These are phyloP conservation scores for Emydomyces testavorans DNA, from an alignment of 2,329 filamentous ascomycete species.

Conservation along the genomic window DNA sequence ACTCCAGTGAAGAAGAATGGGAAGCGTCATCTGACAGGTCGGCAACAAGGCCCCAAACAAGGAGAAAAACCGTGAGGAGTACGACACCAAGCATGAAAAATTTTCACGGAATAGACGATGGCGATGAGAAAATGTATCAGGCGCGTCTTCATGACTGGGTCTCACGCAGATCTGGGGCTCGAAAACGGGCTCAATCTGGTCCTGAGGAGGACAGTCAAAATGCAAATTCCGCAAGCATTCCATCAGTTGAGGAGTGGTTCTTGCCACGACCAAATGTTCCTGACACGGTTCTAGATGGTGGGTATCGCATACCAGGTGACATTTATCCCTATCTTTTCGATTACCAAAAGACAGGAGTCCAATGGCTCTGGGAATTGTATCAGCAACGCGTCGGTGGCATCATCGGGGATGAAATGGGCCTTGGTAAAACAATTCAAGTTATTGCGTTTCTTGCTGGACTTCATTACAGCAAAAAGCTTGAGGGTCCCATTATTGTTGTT, in stretches of 20 bases:
- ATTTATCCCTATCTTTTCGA: slow-evolving; percentile 87
- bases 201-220: slow-evolving; percentile 32
- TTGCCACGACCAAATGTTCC: slow-evolving; percentile 73
- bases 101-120: slow-evolving; percentile 65
- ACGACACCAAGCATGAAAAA: slow-evolving; percentile 39
- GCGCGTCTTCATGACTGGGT: slow-evolving; percentile 66
- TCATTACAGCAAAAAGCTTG: slow-evolving; percentile 79
- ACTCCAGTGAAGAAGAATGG: slow-evolving; percentile 16
- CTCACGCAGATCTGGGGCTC: slow-evolving; percentile 48
- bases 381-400: slow-evolving; percentile 85
- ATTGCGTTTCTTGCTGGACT: slow-evolving; percentile 79
- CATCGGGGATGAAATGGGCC: slow-evolving; percentile 92
- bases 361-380: slow-evolving; percentile 91
- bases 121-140: slow-evolving; percentile 72
- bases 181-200: slow-evolving; percentile 36
- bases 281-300: slow-evolving; percentile 63
- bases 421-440: slow-evolving; percentile 84
- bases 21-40: slow-evolving; percentile 12
- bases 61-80: slow-evolving; percentile 20
- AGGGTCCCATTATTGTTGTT: slow-evolving; percentile 78
- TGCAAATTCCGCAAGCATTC: slow-evolving; percentile 19
- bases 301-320: slow-evolving; percentile 74
- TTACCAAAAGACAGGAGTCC: slow-evolving; percentile 92
- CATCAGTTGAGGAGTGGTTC: slow-evolving; percentile 55
- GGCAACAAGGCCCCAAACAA: slow-evolving; percentile 17